Evolutionary conservation across 202 grass and related monocot genomes (phyloP), one percentile per base, ranked within the genome.

Genomic region (Dendrocalamus latiflorus): DNA sequence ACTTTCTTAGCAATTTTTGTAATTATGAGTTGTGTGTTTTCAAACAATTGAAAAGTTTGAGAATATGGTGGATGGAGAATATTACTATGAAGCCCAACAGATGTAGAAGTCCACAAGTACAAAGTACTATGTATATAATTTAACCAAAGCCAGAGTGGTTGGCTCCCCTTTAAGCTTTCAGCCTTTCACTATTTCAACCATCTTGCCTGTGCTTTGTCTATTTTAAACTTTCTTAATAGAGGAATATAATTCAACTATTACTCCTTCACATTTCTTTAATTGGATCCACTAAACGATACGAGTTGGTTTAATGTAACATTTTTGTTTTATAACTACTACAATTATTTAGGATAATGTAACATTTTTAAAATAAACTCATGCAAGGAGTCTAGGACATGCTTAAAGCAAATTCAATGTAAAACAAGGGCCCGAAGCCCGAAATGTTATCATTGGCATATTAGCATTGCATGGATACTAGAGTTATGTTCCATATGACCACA

Each of bases 51-150:
- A 93, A 73, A 98, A 82, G 61, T 86, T 98, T 61, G 90, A 90
- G 68, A 86, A 68, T 68, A 94, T 94, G 95, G 92, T 98, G 70
- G 73, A 83, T 26, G 90, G 70, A 84, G 90, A 87, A 72, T 93
- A 86, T 85, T 94, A 84, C 73, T 97, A 97, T 73, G 92, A 94
- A 86, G 95, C 92, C 51, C 95, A 98, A 83, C 95, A 98, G 79
- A 91, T 94, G 72, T 98, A 91, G 82, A 98, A 98, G 62, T 89
- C 95, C 67, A 93, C 89, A 63, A 87, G 92, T 90, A 88, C 92
- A 81, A 94, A 90, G 92, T 98, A 87, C 16, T 50, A 8, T 11
- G 8, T 39, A 28, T 4, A 83, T 22, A 6, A 21, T 81, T 65
- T 68, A 33, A 49, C 41, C 77, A 11, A 64, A 57, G 20, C 36